phyloP scores from a whole-genome alignment of 2,329 filamentous ascomycete species.

The Calycina herbarum region DNA sequence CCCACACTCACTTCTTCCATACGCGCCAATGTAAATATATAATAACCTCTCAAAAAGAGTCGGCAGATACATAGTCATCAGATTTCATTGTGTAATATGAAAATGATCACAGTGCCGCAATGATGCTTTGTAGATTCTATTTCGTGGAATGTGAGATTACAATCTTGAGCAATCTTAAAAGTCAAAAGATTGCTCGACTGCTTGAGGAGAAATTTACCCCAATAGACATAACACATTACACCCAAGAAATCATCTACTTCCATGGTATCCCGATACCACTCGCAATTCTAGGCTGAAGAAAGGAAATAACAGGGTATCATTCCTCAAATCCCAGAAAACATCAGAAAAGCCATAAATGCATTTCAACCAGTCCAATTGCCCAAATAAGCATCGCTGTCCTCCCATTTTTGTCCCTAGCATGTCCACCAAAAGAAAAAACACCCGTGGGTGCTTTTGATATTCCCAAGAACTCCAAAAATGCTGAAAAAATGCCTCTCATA shows the following conservation, averaged over 20 bases:
- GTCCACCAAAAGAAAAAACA: not conserved
- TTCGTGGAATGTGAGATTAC: too few relatives aligned
- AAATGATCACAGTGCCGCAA: too few relatives aligned
- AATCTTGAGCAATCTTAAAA: too few relatives aligned
- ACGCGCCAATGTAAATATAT: too few relatives aligned
- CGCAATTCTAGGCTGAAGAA: not conserved
- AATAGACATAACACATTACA: not conserved
- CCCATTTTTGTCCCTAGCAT: not conserved
- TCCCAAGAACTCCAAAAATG: not conserved
- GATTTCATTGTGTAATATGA: too few relatives aligned
- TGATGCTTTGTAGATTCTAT: too few relatives aligned
- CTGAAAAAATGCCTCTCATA: not conserved
- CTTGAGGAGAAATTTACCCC: not conserved
- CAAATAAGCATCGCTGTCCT: not conserved
- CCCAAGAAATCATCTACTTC: not conserved
- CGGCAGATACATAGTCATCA: too few relatives aligned
- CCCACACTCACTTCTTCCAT: not conserved
- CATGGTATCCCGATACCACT: slow-evolving; percentile 29
- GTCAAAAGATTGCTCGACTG: too few relatives aligned
- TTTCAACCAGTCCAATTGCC: not conserved
- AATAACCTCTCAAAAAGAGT: too few relatives aligned
- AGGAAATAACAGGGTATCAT: slow-evolving; percentile 2
- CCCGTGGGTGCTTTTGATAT: not conserved
- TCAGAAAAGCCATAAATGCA: not conserved
- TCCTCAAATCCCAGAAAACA: not conserved